Percentiles rank a stretch among this genome's conserved stretches.
These are phyloP conservation scores for Melampsora larici-populina DNA, from an alignment of 1,284 basidiomycete species.

Conservation along the genomic window DNA sequence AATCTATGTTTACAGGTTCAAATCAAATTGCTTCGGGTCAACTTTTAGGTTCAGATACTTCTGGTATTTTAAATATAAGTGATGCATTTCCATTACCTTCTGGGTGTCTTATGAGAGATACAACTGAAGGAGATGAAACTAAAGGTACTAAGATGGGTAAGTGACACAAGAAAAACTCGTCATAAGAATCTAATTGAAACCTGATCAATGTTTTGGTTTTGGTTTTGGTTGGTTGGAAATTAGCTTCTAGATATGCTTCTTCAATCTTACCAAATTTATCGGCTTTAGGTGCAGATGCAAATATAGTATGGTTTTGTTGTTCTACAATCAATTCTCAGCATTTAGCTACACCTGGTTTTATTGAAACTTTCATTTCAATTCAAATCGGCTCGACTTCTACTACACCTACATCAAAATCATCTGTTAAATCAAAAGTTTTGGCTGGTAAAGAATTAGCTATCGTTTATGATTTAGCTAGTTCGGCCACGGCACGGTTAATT, in stretches of 20 bases:
- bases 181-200: too few species aligned
- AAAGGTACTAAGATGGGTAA: constrained; percentile 55
- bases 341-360: constrained; percentile 76
- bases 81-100: constrained; percentile 83
- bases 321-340: constrained; percentile 60
- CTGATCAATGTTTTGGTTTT: too few species aligned
- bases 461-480: too few species aligned
- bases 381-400: constrained; percentile 67
- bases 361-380: constrained; percentile 81
- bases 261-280: constrained; percentile 81
- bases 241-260: constrained; percentile 64
- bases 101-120: constrained; percentile 57
- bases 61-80: constrained; percentile 83
- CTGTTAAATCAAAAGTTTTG: constrained; percentile 37
- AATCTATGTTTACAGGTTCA: constrained; percentile 61
- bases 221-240: constrained; percentile 27
- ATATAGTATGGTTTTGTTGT: constrained; percentile 94
- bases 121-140: constrained; percentile 70
- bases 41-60: constrained; percentile 83
- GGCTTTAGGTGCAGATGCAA: constrained; percentile 90
- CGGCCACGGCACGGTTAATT: constrained; percentile 79
- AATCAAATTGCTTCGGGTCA: constrained; percentile 73
- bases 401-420: constrained; percentile 58
- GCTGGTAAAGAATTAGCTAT: constrained; percentile 42
- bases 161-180: background rate